These are phyloP conservation scores for Pythium biforme DNA, from an alignment of 352 stramenopile species.

Conservation along the genomic window DNA sequence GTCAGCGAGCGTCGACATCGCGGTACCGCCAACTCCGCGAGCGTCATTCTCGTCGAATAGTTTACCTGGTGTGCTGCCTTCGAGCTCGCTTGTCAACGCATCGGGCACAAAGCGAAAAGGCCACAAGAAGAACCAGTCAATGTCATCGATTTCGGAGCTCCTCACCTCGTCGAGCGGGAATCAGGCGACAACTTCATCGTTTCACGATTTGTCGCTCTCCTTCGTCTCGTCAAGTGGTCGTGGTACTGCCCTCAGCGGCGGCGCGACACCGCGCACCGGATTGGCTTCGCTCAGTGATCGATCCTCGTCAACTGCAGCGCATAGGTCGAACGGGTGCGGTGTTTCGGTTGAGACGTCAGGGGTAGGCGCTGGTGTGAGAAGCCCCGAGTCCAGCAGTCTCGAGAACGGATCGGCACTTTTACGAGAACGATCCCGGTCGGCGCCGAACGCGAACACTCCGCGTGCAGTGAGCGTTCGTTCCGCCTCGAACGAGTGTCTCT, in stretches of 20 bases:
- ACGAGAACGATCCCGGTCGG: slow-evolving; percentile 56
- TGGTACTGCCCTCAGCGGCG: slow-evolving; percentile 45
- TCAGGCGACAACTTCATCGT: slow-evolving; percentile 41
- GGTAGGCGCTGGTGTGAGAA: slow-evolving; percentile 19
- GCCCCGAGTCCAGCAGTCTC: slow-evolving; percentile 22
- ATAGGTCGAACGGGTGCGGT: not conserved
- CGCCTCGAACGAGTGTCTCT: slow-evolving; percentile 20
- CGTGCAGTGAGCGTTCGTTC: not conserved
- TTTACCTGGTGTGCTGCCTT: slow-evolving; percentile 33
- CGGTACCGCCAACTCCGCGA: slow-evolving; percentile 2
- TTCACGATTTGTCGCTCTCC: slow-evolving; percentile 54
- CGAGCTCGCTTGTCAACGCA: slow-evolving; percentile 29
- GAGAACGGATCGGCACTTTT: slow-evolving; percentile 24
- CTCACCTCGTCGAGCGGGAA: slow-evolving; percentile 38
- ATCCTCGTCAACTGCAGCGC: slow-evolving; percentile 7
- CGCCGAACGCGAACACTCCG: slow-evolving; percentile 38
- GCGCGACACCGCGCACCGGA: slow-evolving; percentile 61
- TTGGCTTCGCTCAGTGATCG: slow-evolving; percentile 71
- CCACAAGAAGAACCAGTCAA: slow-evolving; percentile 89
- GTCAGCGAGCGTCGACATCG: slow-evolving; percentile 1
- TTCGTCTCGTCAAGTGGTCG: slow-evolving; percentile 32
- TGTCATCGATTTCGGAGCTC: slow-evolving; percentile 87
- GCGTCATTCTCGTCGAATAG: slow-evolving; percentile 31
- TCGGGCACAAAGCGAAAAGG: slow-evolving; percentile 54
- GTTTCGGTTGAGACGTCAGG: not conserved